phyloP scores from a whole-genome alignment of 2,329 filamentous ascomycete species.

The Diaporthe sp. region DNA sequence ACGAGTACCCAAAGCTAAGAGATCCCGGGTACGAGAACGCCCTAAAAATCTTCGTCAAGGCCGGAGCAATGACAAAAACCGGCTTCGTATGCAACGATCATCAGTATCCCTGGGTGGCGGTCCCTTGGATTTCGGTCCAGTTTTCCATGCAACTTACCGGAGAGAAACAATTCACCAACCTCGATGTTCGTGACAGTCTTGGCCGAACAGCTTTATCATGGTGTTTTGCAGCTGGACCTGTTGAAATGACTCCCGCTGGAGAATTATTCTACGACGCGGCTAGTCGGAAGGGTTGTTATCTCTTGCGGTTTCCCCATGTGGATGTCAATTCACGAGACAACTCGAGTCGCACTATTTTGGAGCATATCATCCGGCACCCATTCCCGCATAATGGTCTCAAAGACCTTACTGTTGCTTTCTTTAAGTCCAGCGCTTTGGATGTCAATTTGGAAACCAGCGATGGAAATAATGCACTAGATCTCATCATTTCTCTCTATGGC shows the following conservation, averaged over 20 bases:
- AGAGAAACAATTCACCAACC: background rate
- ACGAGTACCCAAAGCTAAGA: fast-evolving
- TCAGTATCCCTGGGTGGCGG: background rate
- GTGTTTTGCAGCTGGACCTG: background rate
- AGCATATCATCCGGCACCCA: background rate
- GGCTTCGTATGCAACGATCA: background rate
- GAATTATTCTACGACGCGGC: too few relatives aligned
- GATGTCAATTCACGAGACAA: background rate
- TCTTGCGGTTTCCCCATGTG: background rate
- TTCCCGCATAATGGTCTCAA: fast-evolving
- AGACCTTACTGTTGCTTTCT: background rate
- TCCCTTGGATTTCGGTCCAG: background rate
- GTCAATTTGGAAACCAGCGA: background rate
- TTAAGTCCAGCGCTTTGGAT: background rate
- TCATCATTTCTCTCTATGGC: background rate
- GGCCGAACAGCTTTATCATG: background rate
- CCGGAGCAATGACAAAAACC: background rate
- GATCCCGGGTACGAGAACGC: background rate
- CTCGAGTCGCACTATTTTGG: background rate
- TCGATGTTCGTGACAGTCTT: background rate
- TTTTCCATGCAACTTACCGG: background rate
- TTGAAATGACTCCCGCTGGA: too few relatives aligned
- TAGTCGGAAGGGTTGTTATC: too few relatives aligned
- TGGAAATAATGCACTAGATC: background rate
- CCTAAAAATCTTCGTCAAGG: background rate